Evolutionary conservation across 805 yeast genomes (phyloP), one percentile per base, ranked within the genome.

Genomic region (Ogataea ganodermae): DNA sequence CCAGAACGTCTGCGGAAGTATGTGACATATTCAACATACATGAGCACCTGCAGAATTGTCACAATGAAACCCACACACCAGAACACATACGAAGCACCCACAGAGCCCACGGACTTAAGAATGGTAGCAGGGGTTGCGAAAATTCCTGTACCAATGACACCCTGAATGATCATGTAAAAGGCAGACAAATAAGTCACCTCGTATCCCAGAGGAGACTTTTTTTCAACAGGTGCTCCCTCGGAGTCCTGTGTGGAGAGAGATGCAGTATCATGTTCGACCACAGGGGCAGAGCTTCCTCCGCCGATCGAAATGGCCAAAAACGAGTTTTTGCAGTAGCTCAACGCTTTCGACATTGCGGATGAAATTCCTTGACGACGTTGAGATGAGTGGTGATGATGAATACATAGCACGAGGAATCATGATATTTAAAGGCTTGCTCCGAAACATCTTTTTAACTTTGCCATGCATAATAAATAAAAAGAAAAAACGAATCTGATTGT

Each of bases 111-210:
- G 1, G 73, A 65, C 13, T 59, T 62, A 13, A 75, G 73, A 49
- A 85, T 75, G 2, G 81, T 72, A 3, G 83, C 79, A 4, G 90
- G 87, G 0, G 86, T 83, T 10, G 86, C 80, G 61, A 85, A 85
- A 39, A 85, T 83, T 67, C 90, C 90, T 0, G 90, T 84, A 53
- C 91, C 91, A 38, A 85, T 73, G 71, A 85, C 79, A 55, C 90
- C 80, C 53, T 83, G 84, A 58, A 84, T 72, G 48, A 83, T 79
- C 48, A 83, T 67, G 44, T 85, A 84, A 44, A 83, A 74, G 46
- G 90, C 86, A 36, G 54, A 42, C 6, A 58, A 14, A 1, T 51
- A 48, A 7, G 55, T 51, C 9, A 84, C 79, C 36, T 72, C 68
- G 38, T 72, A 52, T 4, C 62, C 62, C 20, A 58, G 49, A 1